Base-by-base conservation (phyloP, 1,139 yeast genomes). In the Geotrichum siamense region DNA sequence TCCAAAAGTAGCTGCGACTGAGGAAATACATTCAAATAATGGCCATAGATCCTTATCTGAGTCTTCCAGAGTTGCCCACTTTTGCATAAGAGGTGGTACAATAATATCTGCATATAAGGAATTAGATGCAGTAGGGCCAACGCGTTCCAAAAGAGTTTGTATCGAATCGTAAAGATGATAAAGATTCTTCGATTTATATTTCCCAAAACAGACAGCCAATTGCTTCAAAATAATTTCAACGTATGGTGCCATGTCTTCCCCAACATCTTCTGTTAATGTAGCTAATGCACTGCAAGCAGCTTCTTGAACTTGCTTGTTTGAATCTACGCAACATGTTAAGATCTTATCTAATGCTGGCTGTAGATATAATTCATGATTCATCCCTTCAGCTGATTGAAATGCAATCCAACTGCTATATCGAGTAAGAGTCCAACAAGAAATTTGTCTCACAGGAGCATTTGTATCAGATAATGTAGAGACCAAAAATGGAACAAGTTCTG, bases 361-460 rank as follows among this genome's bases (percentile, higher is more conserved):
- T 46, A 75, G 70, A 58, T 84, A 81, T 12, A 23, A n/a, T 16
- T 87, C 74, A 57, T 78, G 82, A 25, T 72, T 43, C 31, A 28
- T 82, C 28, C 79, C 79, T 33, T 67, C 71, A 45, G 68, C 70
- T 12, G 61, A 53, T 36, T 57, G 53, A 28, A 53, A 55, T 31
- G 61, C 59, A 16, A 89, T 82, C 96, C 96, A 89, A 2, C 75
- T 58, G 1, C 94, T 75, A 60, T 80, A 91, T 48, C 97, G 72
- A 33, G 95, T 82, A 42, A 91, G 67, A 0, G 97, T 85, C 98
- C 98, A 91, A 67, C 97, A 89, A 0, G 95, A 70, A 45, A 91
- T 91, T 62, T 86, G 94, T 53, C 97, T 74, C 5, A 91, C 95
- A 36, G 94, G 75, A 5, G 95, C 82, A 64, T 87, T 83, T 10